Evolutionary conservation across 2,329 filamentous ascomycete genomes (phyloP).

Genomic region (Fusarium agapanthi): DNA sequence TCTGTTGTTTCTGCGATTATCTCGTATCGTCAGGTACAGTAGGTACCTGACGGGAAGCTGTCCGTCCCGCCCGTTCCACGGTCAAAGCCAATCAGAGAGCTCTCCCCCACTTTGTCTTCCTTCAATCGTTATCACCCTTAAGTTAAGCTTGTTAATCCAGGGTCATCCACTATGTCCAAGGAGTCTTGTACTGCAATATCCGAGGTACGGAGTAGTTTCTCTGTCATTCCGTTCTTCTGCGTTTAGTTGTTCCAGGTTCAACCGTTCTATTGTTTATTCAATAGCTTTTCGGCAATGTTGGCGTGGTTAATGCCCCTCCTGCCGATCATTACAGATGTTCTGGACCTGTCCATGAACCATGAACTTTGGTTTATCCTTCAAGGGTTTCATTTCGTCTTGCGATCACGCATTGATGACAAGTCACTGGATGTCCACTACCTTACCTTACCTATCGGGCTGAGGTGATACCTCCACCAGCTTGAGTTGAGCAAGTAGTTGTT

Average conservation of each 20-base stretch:
- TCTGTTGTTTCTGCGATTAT: neutral
- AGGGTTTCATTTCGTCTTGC: constrained; percentile 24
- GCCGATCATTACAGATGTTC: constrained; percentile 26
- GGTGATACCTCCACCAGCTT: constrained; percentile 24
- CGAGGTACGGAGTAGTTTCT: neutral
- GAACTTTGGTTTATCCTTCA: neutral
- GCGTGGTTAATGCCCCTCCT: constrained; percentile 21
- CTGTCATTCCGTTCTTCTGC: constrained; percentile 1
- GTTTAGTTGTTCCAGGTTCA: neutral
- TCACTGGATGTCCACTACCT: neutral
- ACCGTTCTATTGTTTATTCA: constrained; percentile 4
- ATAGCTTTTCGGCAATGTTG: neutral
- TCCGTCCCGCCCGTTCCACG: constrained; percentile 29
- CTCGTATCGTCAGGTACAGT: neutral
- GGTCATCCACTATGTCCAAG: constrained; percentile 8
- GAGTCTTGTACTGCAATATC: constrained; percentile 20
- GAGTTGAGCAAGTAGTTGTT: constrained; percentile 29
- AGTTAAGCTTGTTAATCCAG: constrained; percentile 19
- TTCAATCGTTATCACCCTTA: constrained; percentile 1
- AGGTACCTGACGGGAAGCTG: constrained; percentile 1
- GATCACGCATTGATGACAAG: constrained; percentile 2
- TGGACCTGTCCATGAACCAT: constrained; percentile 11
- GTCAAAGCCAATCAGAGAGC: constrained; percentile 3
- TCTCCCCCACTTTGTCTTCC: constrained; percentile 10
- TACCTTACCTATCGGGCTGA: neutral